phyloP scores from a whole-genome alignment of 352 stramenopile species.

The Pythium grandisporangium region DNA sequence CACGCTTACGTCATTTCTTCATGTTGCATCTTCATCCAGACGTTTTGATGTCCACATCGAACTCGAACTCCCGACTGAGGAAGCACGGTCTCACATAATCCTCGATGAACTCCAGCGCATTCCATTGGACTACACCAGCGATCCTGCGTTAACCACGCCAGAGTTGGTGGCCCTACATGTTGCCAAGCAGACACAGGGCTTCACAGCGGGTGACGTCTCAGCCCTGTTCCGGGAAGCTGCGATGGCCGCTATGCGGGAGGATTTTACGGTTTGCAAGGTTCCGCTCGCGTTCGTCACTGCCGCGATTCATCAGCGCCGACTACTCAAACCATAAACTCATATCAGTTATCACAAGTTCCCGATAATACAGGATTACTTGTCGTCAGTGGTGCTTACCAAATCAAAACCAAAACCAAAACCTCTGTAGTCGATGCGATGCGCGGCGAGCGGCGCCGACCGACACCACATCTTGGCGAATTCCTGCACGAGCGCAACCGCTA shows the following conservation, averaged over 20 bases:
- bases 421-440: constrained; percentile 12
- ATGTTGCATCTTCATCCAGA: constrained; percentile 19
- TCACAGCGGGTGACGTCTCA: constrained; percentile 47
- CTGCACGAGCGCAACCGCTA: constrained; percentile 76
- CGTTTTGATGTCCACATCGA: constrained; percentile 78
- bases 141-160: constrained; percentile 15
- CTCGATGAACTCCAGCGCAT: constrained; percentile 34
- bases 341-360: background rate
- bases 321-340: background rate
- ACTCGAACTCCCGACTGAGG: constrained; percentile 46
- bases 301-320: constrained; percentile 8
- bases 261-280: constrained; percentile 33
- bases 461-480: constrained; percentile 46
- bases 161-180: constrained; percentile 37
- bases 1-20: constrained; percentile 1
- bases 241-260: constrained; percentile 60
- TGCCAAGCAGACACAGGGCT: constrained; percentile 35
- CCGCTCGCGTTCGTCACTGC: constrained; percentile 26
- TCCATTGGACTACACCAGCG: constrained; percentile 38
- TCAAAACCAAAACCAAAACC: background rate
- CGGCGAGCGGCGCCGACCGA: constrained; percentile 36
- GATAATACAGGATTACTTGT: no score
- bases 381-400: no score
- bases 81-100: constrained; percentile 39
- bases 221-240: constrained; percentile 69